Evolutionary conservation across 2,329 filamentous ascomycete genomes (phyloP), one percentile per base, ranked within the genome.

Genomic region (Metarhizium sp.): DNA sequence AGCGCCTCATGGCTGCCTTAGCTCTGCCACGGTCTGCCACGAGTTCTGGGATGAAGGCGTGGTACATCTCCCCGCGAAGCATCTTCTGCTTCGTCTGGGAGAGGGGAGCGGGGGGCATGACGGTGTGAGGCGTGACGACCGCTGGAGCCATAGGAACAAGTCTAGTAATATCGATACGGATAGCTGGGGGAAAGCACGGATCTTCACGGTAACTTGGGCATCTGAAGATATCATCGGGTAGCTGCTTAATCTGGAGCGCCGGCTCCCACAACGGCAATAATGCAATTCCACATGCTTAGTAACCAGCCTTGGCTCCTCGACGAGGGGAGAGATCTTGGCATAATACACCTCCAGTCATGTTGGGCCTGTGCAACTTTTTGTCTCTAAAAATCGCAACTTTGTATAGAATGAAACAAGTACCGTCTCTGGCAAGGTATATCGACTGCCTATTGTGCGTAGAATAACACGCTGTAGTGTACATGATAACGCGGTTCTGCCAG

Each of bases 11-110:
- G 6, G 48, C 48, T 18, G 47, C 32, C 34, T 57, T 57, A 25
- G 51, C 53, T 30, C 49, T 54, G 3, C 40, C 49, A 16, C 52
- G 51, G 30, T 51, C 55, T 14, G 55, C 55, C 2, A 54, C 25
- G 11, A 57, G 48, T 34, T 57, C 55, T 13, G 55, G 52, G 10
- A 30, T 34, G 25, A 57, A 51, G 6, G 55, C 55, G 40, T 54
- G 34, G 32, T 57, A 57, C 5, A 57, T 43, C 49, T 54, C 55
- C 11, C 55, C 55, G 4, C 55, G 55, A 54, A 52, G 47, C 55
- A 57, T 54, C 25, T 38, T 54, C 36, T 42, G 40, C 48, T 52
- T 57, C 29, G 47, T 54, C n/a, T 54, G 51, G 25, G 55, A 54
- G 6, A 52, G 16, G n/a, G 14, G 32, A 47, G 48, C 40, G 20